These are phyloP conservation scores for Funneliformis mosseae DNA, from an alignment of 192 early-diverging fungal species.

Conservation along the genomic window DNA sequence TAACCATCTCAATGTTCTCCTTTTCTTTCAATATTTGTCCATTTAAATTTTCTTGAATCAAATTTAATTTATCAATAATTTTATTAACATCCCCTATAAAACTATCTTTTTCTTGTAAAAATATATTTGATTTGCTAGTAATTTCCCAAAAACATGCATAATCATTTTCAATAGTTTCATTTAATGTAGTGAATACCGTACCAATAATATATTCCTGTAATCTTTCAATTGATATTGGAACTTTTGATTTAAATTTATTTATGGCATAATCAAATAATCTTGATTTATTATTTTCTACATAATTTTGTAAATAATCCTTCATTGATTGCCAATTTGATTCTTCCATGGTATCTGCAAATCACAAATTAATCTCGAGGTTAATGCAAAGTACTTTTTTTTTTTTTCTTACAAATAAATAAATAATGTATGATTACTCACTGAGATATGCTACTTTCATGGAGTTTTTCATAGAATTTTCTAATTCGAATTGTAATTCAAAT, in stretches of 20 bases:
- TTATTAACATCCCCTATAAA: background rate
- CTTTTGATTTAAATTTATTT: background rate
- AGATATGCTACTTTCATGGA: background rate
- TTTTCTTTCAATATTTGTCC: background rate
- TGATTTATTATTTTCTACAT: background rate
- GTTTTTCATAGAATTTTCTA: background rate
- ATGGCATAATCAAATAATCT: background rate
- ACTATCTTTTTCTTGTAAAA: background rate
- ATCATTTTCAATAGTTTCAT: background rate
- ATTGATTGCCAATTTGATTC: background rate
- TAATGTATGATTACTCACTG: background rate
- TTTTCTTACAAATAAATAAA: no score
- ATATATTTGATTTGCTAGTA: background rate
- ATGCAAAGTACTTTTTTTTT: no score
- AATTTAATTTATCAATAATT: background rate
- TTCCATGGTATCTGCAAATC: background rate
- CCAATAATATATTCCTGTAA: background rate
- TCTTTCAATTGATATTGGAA: background rate
- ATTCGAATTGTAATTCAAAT: background rate
- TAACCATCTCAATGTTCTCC: background rate
- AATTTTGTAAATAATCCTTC: background rate
- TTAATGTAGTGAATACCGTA: background rate
- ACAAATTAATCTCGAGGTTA: no score
- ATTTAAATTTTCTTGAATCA: background rate
- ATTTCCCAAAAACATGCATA: background rate